Evolutionary conservation across 2,329 filamentous ascomycete genomes (phyloP).

Genomic region (Acrocalymma vagum): DNA sequence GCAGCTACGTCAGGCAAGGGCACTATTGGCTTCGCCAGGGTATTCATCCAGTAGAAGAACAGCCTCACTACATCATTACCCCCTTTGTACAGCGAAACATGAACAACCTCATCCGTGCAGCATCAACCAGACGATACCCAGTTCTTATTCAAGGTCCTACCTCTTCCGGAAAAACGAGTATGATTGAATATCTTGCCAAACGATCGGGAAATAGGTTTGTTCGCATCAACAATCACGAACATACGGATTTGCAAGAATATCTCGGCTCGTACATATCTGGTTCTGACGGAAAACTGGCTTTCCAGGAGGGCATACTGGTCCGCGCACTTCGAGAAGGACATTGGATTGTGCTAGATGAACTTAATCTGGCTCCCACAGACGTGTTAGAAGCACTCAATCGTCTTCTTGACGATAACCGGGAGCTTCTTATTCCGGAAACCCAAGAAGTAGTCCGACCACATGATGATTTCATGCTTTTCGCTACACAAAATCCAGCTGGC

Average conservation of each 20-base stretch:
- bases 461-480: slow-evolving; percentile 96
- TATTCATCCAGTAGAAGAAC: slow-evolving; percentile 69
- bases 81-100: slow-evolving; percentile 94
- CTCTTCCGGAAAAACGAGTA: slow-evolving; percentile 97
- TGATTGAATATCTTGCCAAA: slow-evolving; percentile 99
- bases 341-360: slow-evolving; percentile 97
- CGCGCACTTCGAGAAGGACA: slow-evolving; percentile 91
- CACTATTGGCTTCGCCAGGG: slow-evolving; percentile 94
- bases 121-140: slow-evolving; percentile 89
- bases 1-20: slow-evolving; percentile 81
- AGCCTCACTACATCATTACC: slow-evolving; percentile 94
- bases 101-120: slow-evolving; percentile 91
- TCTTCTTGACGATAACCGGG: slow-evolving; percentile 93
- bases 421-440: slow-evolving; percentile 94
- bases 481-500: slow-evolving; percentile 95
- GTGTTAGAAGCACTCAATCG: slow-evolving; percentile 96
- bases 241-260: slow-evolving; percentile 98
- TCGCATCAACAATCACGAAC: slow-evolving; percentile 99
- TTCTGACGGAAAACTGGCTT: slow-evolving; percentile 82
- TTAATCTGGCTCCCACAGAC: slow-evolving; percentile 96
- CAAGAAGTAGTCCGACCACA: slow-evolving; percentile 94
- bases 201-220: slow-evolving; percentile 97
- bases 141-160: slow-evolving; percentile 97
- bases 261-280: slow-evolving; percentile 92
- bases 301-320: slow-evolving; percentile 93